Evolutionary conservation across 768 basidiomycete species (phyloP).

Genomic region (Clitopilus hobsonii): DNA sequence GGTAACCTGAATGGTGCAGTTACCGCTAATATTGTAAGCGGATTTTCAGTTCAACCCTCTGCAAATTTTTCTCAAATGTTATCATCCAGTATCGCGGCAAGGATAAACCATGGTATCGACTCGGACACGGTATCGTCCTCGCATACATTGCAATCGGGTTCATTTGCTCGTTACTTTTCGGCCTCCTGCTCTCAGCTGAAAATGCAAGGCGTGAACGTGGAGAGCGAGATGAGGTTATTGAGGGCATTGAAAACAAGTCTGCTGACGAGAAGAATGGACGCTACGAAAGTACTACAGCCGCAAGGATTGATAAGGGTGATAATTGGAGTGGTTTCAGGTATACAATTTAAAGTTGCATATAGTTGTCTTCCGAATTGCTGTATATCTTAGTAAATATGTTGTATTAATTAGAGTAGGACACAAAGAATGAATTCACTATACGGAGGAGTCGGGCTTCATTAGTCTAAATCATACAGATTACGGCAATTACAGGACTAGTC

Average conservation of each 20-base stretch:
- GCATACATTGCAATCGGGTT: slow-evolving; percentile 67
- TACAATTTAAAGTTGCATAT: slow-evolving; percentile 29
- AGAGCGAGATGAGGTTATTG: slow-evolving; percentile 63
- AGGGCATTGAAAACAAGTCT: slow-evolving; percentile 37
- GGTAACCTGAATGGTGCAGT: slow-evolving; percentile 71
- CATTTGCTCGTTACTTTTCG: slow-evolving; percentile 44
- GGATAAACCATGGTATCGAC: slow-evolving; percentile 63
- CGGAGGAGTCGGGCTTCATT: slow-evolving; percentile 1
- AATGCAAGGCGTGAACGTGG: slow-evolving; percentile 62
- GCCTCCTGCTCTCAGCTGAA: slow-evolving; percentile 47
- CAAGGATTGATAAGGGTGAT: slow-evolving; percentile 60
- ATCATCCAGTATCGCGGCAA: slow-evolving; percentile 51
- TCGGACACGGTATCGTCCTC: slow-evolving; percentile 67
- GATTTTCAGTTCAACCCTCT: neutral
- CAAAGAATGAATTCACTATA: neutral
- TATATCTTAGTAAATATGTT: slow-evolving; percentile 3
- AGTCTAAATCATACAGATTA: slow-evolving; percentile 26
- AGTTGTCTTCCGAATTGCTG: neutral
- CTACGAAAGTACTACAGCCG: slow-evolving; percentile 50
- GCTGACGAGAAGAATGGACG: slow-evolving; percentile 49
- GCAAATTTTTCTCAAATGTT: neutral
- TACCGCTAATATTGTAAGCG: slow-evolving; percentile 56
- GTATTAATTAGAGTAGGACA: neutral
- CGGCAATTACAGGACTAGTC: slow-evolving; percentile 9
- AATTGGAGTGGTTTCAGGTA: slow-evolving; percentile 77